These are phyloP conservation scores for Cryptococcus sp. DNA, from an alignment of 1,284 basidiomycete species.

Conservation along the genomic window DNA sequence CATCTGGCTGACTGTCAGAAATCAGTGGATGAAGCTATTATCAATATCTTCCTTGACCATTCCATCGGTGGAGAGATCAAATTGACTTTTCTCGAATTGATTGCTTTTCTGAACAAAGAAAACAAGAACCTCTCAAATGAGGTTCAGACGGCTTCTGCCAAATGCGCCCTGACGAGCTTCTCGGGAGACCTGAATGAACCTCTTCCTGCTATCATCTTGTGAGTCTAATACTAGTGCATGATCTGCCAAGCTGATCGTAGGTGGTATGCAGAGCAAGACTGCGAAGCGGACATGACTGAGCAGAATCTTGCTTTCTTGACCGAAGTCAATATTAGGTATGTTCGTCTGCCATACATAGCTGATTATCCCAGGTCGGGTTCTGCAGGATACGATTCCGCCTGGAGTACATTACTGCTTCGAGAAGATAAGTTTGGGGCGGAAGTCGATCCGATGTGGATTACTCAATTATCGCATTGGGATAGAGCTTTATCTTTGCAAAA, in stretches of 20 bases:
- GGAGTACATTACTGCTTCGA: constrained; percentile 30
- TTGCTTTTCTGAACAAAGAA: constrained; percentile 33
- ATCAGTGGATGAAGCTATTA: constrained; percentile 20
- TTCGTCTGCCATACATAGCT: background rate
- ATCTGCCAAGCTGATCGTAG: background rate
- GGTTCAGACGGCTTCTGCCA: constrained; percentile 23
- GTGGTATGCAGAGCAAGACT: constrained; percentile 34
- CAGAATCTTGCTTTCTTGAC: constrained; percentile 27
- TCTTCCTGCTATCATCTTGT: constrained; percentile 26
- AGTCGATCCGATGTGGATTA: constrained; percentile 36
- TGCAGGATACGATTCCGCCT: constrained; percentile 28
- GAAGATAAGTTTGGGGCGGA: constrained; percentile 25
- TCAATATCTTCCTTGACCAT: constrained; percentile 15
- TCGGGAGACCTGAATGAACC: constrained; percentile 27
- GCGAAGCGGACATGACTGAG: constrained; percentile 16
- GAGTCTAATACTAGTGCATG: background rate
- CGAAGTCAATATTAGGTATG: constrained; percentile 30
- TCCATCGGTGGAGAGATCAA: constrained; percentile 19
- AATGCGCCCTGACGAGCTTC: constrained; percentile 22
- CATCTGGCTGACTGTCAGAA: constrained; percentile 13
- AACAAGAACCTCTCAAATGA: constrained; percentile 9
- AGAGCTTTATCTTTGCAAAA: constrained; percentile 27
- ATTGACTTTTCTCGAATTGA: constrained; percentile 23
- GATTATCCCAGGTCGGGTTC: background rate
- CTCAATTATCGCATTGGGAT: constrained; percentile 35